Evolutionary conservation across 768 basidiomycete genomes (phyloP), one percentile per base, ranked within the genome.

Genomic region (Cubamyces lactineus): DNA sequence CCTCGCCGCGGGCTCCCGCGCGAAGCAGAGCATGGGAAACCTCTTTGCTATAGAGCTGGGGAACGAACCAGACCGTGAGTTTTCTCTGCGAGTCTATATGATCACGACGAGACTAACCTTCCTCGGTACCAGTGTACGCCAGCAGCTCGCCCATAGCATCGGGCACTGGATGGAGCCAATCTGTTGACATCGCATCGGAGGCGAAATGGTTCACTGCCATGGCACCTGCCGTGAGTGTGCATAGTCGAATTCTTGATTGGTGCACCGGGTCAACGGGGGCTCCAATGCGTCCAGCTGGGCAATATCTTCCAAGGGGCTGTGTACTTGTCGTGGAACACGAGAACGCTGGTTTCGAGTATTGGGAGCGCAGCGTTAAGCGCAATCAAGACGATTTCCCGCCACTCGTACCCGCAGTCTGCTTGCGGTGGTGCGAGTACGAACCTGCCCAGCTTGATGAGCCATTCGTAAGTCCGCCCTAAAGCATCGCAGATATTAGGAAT

Each of bases 321-420:
- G 1, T 75, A 73, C 48, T 70, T 76, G 24, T 76, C 66, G 7
- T 72, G 76, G 76, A 73, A 67, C 48, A 73, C 73, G 15, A 64
- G 66, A 45, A 70, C 69, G 19, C 67, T 76, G 13, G 70, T 75
- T 3, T 67, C 75, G 5, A 55, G 67, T 56, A 68, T 76, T 47
- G 72, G 72, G 13, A 62, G 68, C 46, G 68, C 69, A 41, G 69
- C 66, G 5, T 38, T 73, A 42, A 65, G 52, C 40, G 62, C 69
- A 26, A 69, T 74, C 47, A 74, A 73, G 56, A 71, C 73, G 19
- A 71, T 76, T 46, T 76, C 75, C 4, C 66, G 72, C 19, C 75
- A 77, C 61, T 77, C 77, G 15, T 76, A 76, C 58, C 77, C 74
- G 26, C 76, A 76, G 63, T 75, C 75, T 16, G 75, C 76, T 12